Evolutionary conservation across 495 filamentous ascomycete species (phyloP), one percentile per base, ranked within the genome.

Genomic region (Tuber umbilicatum): DNA sequence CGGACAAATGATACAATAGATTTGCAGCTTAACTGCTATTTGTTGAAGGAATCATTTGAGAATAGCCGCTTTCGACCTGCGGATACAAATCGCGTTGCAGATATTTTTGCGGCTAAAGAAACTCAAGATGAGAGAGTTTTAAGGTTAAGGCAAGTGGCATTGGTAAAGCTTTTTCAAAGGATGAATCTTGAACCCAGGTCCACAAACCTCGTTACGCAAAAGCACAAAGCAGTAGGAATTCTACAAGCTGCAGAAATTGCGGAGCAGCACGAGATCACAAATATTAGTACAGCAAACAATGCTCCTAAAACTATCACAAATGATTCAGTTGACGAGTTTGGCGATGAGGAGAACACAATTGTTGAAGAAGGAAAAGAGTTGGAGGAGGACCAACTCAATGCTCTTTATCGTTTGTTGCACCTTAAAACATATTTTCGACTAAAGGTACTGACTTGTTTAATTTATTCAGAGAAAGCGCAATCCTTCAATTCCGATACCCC

Each of bases 401-500:
- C 91, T 0, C 86, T 99, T 6, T 99, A 99, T 80, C 76, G 81
- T 82, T 77, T 42, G 81, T 82, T 67, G 39, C 42, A 45, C 69
- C 12, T 64, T 78, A 38, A 27, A 40, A 37, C 68, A 69, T 50
- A 38, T 68, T 71, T 40, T 40, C n/a, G 37, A 0, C n/a, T 10
- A 37, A 45, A 19, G 27, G 35, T 71, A 45, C 80, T 81, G 38
- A 79, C 55, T 35, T 69, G 16, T 23, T n/a, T 73, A 16, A 50
- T 37, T 17, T 40, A 16, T 67, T 50, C 42, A 82, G 92, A 92
- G 81, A 99, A 99, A 82, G 95, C 95, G 2, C 95, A 99, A 79
- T 93, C 93, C 0, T 98, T 97, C 77, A 96, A 99, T 82, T 99
- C 97, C 81, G 89, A 90, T 81, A 96, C 94, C 37, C 94, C 94